phyloP scores from a whole-genome alignment of 176 grass and related monocot genomes.

The Bolboschoenus planiculmis region DNA sequence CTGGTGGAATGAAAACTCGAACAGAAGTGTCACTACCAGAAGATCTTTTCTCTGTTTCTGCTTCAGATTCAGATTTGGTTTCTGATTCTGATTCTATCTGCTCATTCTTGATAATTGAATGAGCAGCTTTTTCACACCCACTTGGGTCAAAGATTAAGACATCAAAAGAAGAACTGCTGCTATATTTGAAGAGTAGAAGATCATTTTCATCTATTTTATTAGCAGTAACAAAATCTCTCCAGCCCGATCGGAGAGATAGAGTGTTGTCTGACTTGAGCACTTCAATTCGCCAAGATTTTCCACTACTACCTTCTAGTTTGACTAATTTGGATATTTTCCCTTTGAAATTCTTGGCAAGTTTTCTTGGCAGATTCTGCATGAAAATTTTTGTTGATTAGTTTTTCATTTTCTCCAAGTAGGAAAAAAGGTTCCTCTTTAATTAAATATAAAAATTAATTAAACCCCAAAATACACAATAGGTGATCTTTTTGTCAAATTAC shows the following conservation, averaged over 20 bases:
- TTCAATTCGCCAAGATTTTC: conserved; percentile 29
- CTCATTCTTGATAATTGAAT: background rate
- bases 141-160: conserved; percentile 34
- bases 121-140: conserved; percentile 37
- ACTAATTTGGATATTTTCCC: conserved; percentile 6
- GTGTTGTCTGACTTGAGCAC: background rate
- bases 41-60: background rate
- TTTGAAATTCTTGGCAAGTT: conserved; percentile 28
- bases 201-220: conserved; percentile 38
- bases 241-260: conserved; percentile 27
- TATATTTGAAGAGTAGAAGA: conserved; percentile 39
- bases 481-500: background rate
- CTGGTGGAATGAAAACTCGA: background rate
- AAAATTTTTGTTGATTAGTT: background rate
- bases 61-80: background rate
- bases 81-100: background rate
- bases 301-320: conserved; percentile 27
- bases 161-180: conserved; percentile 29
- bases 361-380: conserved; percentile 32
- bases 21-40: conserved; percentile 4
- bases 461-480: background rate
- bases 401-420: background rate
- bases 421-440: background rate
- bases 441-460: background rate
- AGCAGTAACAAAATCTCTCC: conserved; percentile 41